Evolutionary conservation across 441 rosid species (phyloP).

Genomic region (Theobroma grandiflorum): DNA sequence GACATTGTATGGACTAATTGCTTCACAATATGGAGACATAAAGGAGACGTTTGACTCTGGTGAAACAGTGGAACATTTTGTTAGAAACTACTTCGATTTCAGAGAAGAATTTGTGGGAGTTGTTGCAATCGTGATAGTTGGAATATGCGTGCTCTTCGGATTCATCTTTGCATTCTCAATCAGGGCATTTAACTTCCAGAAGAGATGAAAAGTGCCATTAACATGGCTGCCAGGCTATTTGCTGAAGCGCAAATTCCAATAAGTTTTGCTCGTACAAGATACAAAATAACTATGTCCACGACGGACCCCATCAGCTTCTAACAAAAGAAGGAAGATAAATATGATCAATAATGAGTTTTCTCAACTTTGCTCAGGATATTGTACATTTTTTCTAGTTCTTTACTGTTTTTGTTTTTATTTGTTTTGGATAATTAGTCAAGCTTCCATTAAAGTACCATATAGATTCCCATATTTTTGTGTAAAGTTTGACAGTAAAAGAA

Average conservation of each 20-base stretch:
- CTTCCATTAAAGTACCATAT: not conserved
- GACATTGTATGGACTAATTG: conserved; percentile 76
- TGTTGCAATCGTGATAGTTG: conserved; percentile 55
- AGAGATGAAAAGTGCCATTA: conserved; percentile 39
- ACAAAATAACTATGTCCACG: not conserved
- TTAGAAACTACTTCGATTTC: conserved; percentile 61
- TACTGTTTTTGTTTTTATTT: not conserved
- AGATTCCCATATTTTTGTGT: not conserved
- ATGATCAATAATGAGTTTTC: not conserved
- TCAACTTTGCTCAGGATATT: not conserved
- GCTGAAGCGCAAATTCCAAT: not conserved
- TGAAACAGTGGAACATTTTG: conserved; percentile 60
- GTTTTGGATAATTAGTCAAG: not conserved
- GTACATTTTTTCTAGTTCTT: not conserved
- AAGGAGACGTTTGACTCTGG: conserved; percentile 48
- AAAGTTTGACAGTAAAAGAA: not conserved
- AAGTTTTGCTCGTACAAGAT: not conserved
- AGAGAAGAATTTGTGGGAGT: conserved; percentile 62
- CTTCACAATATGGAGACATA: conserved; percentile 79
- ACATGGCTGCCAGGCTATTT: not conserved
- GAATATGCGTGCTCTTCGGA: conserved; percentile 55
- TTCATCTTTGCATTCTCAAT: conserved; percentile 71
- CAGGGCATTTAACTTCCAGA: conserved; percentile 76
- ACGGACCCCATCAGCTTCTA: not conserved
- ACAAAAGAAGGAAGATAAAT: not conserved